Base-by-base conservation (phyloP, 305 asterid genomes). In the Coffea humblotiana region DNA sequence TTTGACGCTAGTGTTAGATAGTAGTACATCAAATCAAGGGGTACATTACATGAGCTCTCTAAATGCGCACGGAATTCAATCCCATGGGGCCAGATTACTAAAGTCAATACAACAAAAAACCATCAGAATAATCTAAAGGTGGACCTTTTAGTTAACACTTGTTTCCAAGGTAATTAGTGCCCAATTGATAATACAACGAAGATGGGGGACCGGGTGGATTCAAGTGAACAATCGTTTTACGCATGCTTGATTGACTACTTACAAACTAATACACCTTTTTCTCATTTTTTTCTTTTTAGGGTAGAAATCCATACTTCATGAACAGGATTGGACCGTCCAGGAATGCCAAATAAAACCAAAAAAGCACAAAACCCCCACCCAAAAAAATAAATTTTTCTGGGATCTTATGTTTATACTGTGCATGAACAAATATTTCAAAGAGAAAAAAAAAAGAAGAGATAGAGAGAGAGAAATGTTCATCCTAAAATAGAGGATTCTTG, bases 201-300 rank as follows among this genome's bases (percentile, higher is more conserved):
- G 54, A 37, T 54, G 69, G 37, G 70, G 81, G 81, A 23, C 81
- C 76, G 37, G 4, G 4, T 51, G 0, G 11, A 35, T 67, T 67
- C 72, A 54, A 27, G 13, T 52, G 47, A 72, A 16, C 25, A 72
- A 15, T 52, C 15, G 43, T 51, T 73, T 73, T 52, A 14, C 14
- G 77, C 66, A 14, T 56, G 49, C 23, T 73, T 52, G 66, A 73
- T n/a, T n/a, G 67, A 63, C 32, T 63, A 4, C 1, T 0, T 32
- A 32, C 32, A 47, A 10, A 47, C 51, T 47, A 47, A 47, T 47
- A 6, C 12, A 6, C 9, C 9, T 40, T 40, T 40, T 40, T 3
- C 51, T 47, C 32, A 32, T 32, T 47, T 47, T 47, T 47, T 47
- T 47, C 11, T 47, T 45, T 4, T 7, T 7, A n/a, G n/a, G 49